Conservation (phyloP, 352 stramenopile species). For the Thraustochytrium striatum region DNA sequence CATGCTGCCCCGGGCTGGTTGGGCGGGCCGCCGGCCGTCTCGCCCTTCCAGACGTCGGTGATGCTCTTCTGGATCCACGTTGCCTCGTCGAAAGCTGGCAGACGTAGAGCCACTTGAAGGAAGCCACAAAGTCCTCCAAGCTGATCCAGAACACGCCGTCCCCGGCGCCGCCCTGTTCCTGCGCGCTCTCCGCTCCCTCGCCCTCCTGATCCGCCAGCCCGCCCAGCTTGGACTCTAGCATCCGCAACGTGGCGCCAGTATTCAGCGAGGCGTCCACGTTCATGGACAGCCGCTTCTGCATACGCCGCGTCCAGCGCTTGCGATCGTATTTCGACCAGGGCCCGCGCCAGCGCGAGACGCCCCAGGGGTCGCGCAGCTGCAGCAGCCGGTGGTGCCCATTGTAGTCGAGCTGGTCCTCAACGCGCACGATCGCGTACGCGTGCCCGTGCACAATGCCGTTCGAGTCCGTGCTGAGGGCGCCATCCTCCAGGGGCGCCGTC, state of each 20-base stretch:
- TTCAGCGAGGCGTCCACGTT: neutral
- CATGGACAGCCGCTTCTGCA: neutral
- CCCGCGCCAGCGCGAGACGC: constrained; percentile 62
- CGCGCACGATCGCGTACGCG: constrained; percentile 63
- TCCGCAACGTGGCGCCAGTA: no score
- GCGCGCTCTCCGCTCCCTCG: constrained; percentile 56
- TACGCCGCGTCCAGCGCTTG: constrained; percentile 16
- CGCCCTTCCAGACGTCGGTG: neutral
- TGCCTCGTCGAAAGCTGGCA: constrained; percentile 14
- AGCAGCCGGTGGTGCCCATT: constrained; percentile 47
- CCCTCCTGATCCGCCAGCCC: constrained; percentile 59
- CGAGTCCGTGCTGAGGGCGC: constrained; percentile 19
- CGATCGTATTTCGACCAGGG: constrained; percentile 55
- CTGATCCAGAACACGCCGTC: constrained; percentile 67
- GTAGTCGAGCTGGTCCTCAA: constrained; percentile 57
- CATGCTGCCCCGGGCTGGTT: constrained; percentile 23
- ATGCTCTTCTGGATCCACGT: constrained; percentile 17
- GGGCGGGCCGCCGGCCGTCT: neutral
- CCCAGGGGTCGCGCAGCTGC: constrained; percentile 61
- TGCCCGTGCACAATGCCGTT: constrained; percentile 60
- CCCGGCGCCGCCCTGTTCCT: constrained; percentile 51
- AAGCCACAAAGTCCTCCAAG: constrained; percentile 52
- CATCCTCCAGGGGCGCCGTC: neutral
- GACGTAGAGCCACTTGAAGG: constrained; percentile 45
- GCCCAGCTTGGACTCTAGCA: neutral